Conservation (phyloP, 2,329 filamentous ascomycete species). For the Cryphonectria radicalis region DNA sequence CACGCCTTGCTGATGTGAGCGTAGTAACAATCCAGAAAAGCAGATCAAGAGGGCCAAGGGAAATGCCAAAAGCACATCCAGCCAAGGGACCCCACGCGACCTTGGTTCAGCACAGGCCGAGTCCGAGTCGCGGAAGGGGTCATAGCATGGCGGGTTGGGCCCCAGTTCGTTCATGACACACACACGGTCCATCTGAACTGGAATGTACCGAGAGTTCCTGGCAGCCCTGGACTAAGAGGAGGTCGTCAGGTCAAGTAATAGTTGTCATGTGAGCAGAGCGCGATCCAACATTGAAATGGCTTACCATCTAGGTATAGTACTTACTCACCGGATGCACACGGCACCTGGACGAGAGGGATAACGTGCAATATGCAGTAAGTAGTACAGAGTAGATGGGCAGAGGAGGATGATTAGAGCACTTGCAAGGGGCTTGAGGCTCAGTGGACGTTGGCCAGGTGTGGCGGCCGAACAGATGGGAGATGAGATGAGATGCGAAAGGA, state of each 20-base stretch:
- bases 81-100: background rate
- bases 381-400: background rate
- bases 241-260: background rate
- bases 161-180: background rate
- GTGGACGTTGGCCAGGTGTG: background rate
- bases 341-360: too few species aligned
- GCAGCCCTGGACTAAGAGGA: background rate
- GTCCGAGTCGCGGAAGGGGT: background rate
- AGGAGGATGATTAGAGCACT: background rate
- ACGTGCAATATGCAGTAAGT: background rate
- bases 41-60: background rate
- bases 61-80: background rate
- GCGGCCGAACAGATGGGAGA: background rate
- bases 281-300: too few species aligned
- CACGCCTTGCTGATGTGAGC: background rate
- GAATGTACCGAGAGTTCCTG: background rate
- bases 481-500: background rate
- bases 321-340: too few species aligned
- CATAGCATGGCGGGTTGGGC: background rate
- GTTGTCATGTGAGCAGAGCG: background rate
- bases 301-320: background rate
- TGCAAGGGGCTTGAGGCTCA: background rate
- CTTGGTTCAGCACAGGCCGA: conserved; percentile 1
- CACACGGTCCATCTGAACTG: background rate
- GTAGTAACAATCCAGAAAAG: background rate